Conservation (phyloP, 352 stramenopile species). For the Phytopythium delawarense region DNA sequence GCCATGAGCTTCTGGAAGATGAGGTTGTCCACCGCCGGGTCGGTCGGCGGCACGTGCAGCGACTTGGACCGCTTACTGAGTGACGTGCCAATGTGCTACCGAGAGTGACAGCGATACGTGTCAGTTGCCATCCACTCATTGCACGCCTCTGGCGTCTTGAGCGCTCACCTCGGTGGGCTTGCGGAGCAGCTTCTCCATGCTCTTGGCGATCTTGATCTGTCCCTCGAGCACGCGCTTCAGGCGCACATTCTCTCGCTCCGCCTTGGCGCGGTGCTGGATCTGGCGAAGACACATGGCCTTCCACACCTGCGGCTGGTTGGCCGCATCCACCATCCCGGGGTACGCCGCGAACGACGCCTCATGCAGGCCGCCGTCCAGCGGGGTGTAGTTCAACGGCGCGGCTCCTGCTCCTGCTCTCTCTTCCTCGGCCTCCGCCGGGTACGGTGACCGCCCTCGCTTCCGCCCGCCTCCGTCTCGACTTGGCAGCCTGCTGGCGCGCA, state of each 20-base stretch:
- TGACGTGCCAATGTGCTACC: slow-evolving; percentile 7
- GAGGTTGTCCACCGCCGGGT: slow-evolving; percentile 18
- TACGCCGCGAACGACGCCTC: background rate
- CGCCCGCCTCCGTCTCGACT: background rate
- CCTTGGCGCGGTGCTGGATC: slow-evolving; percentile 21
- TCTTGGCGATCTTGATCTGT: slow-evolving; percentile 37
- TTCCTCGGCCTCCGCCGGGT: background rate
- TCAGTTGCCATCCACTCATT: background rate
- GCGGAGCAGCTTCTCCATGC: slow-evolving; percentile 28
- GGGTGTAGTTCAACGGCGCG: background rate
- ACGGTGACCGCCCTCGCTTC: background rate
- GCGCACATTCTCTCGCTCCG: slow-evolving; percentile 30
- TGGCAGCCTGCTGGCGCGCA: slow-evolving; percentile 17
- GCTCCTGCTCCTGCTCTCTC: background rate
- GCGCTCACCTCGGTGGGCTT: slow-evolving; percentile 26
- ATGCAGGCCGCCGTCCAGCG: background rate
- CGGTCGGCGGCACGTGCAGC: slow-evolving; percentile 15
- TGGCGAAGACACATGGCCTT: slow-evolving; percentile 26
- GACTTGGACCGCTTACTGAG: slow-evolving; percentile 26
- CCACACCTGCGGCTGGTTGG: slow-evolving; percentile 20
- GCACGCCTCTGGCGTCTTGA: too few species aligned
- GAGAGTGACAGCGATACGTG: background rate
- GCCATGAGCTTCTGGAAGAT: slow-evolving; percentile 30
- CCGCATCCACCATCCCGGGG: background rate
- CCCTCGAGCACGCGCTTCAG: slow-evolving; percentile 30